Conservation (phyloP, 768 basidiomycete species). For the Naematelia encephala region DNA sequence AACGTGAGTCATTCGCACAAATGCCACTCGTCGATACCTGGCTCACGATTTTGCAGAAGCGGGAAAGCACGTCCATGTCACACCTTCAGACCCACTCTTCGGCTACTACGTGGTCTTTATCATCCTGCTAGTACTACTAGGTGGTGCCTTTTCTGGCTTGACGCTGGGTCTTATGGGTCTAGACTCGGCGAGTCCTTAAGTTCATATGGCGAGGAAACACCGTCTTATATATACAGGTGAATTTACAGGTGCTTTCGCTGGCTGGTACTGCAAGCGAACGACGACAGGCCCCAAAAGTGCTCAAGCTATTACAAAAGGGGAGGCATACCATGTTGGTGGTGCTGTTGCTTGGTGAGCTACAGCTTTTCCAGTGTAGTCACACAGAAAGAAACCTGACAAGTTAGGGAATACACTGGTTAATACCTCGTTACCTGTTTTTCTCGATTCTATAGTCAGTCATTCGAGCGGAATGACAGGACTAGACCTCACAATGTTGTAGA, state of each 20-base stretch:
- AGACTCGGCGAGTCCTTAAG: constrained; percentile 25
- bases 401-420: constrained; percentile 42
- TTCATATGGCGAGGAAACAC: neutral
- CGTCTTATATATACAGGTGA: constrained; percentile 27
- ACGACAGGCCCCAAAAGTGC: constrained; percentile 33
- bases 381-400: neutral
- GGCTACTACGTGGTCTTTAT: constrained; percentile 35
- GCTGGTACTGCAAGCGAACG: constrained; percentile 35
- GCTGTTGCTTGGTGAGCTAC: constrained; percentile 32
- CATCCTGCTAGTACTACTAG: constrained; percentile 28
- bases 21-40: neutral
- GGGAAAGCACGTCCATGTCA: constrained; percentile 34
- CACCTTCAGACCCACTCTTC: constrained; percentile 30
- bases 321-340: constrained; percentile 45
- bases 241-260: constrained; percentile 39
- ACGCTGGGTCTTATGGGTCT: constrained; percentile 42
- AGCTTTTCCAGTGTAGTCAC: neutral
- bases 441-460: constrained; percentile 36
- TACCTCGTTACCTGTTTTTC: constrained; percentile 41
- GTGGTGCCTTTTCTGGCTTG: constrained; percentile 37
- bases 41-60: neutral
- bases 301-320: constrained; percentile 29
- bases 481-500: constrained; percentile 13
- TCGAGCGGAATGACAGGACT: neutral
- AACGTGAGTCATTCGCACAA: neutral